phyloP scores from a whole-genome alignment of 257 asterid genomes.

The Henckelia pumila region DNA sequence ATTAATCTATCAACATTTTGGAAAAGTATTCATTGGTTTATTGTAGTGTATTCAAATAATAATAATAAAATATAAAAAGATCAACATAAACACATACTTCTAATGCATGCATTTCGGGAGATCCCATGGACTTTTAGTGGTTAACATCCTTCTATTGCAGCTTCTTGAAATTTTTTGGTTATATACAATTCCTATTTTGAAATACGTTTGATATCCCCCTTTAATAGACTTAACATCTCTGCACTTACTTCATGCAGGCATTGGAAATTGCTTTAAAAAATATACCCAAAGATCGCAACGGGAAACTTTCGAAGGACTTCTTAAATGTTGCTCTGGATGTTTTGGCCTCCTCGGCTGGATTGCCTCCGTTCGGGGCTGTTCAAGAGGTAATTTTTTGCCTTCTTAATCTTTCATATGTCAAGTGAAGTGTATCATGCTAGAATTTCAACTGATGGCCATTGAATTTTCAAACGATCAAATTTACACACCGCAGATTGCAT shows the following conservation, averaged over 20 bases:
- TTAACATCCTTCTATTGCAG: no score
- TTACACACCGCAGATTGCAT: background rate
- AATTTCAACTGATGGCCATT: no score
- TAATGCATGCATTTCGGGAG: no score
- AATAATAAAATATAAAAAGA: no score
- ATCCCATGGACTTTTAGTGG: no score
- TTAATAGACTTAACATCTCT: slow-evolving; percentile 1
- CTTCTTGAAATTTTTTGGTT: no score
- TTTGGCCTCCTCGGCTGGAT: slow-evolving; percentile 72
- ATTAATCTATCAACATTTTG: no score
- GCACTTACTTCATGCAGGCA: slow-evolving; percentile 39
- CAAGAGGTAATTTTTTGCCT: slow-evolving; percentile 46
- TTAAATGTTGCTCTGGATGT: slow-evolving; percentile 65
- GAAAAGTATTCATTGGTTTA: no score
- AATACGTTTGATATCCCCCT: background rate
- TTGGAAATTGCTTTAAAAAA: slow-evolving; percentile 52
- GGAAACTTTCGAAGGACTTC: slow-evolving; percentile 65
- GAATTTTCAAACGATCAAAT: no score
- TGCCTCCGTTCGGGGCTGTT: slow-evolving; percentile 84
- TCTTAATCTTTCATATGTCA: background rate
- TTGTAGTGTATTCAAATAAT: no score
- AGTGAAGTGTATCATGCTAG: background rate
- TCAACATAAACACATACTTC: no score
- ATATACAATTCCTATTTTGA: no score
- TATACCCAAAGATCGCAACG: slow-evolving; percentile 61